Evolutionary conservation across 148 eudicot species (phyloP).

Genomic region (Rhododendron griersonianum): DNA sequence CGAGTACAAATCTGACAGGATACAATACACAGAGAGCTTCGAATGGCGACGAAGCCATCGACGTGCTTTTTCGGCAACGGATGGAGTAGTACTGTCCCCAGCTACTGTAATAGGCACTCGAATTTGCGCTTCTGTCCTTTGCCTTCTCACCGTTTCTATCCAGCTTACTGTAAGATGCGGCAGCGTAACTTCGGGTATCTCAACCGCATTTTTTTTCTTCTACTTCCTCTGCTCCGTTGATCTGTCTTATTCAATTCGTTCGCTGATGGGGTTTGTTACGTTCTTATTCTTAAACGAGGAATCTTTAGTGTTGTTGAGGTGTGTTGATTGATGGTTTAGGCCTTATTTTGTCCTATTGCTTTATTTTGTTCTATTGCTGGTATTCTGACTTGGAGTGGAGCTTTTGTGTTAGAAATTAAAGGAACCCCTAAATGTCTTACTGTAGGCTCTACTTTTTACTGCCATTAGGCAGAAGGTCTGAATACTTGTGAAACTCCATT

Average conservation of each 20-base stretch:
- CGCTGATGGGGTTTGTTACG: neutral
- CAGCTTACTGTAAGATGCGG: conserved; percentile 7
- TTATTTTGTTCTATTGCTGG: neutral
- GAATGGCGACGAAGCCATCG: conserved; percentile 8
- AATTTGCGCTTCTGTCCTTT: neutral
- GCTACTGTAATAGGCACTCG: neutral
- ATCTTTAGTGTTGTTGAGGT: neutral
- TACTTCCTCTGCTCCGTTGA: neutral
- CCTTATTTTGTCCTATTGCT: neutral
- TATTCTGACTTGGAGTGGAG: neutral
- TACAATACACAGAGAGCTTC: neutral
- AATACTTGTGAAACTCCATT: no score
- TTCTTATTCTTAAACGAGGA: neutral
- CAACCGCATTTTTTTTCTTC: neutral
- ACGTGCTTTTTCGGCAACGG: neutral
- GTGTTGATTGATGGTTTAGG: neutral
- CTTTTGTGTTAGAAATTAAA: no score
- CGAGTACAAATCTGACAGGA: neutral
- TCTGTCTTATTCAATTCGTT: neutral
- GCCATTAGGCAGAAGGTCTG: no score
- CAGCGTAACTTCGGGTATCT: neutral
- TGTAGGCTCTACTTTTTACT: no score
- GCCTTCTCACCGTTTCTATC: neutral
- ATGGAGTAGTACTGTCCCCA: neutral
- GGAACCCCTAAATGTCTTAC: no score